Base-by-base conservation (phyloP, 768 basidiomycete genomes). In the Antrodiella citrinella region DNA sequence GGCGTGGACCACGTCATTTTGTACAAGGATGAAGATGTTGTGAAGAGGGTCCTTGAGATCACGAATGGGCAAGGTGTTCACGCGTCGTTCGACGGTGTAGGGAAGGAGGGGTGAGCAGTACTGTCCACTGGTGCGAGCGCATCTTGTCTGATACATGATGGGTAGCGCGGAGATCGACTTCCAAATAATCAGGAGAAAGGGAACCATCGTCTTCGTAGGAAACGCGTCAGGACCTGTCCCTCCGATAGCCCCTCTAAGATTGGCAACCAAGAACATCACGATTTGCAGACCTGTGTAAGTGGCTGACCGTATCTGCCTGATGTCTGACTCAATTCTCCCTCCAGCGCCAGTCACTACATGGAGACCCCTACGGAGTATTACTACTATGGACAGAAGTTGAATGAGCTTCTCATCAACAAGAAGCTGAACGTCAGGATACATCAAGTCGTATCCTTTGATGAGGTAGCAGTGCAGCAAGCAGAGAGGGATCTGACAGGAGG, bases 71-170 rank as follows among this genome's bases (percentile, higher is more conserved):
- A 80, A 56, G 88, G 90, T 18, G 87, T 92, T 1, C 78, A 94
- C 53, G 92, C 80, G 5, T 77, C 91, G 13, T 94, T 86, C 60
- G 94, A 98, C 58, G 93, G 94, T 21, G 91, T 98, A 25, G 94
- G 94, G 1, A 93, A 90, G 71, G 91, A 91, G 64, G 95, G 92
- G 77, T 93, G 66, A 50, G 86, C 72, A 7, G 23, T 24, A 44
- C 25, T 42, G 11, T 20, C 15, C 11, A 18, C 18, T 12, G 13
- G 13, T 21, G 35, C 21, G n/a, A 15, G 46, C 26, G 15, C 23
- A 19, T 3, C 15, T 4, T 44, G 43, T 10, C 26, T 24, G 21
- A 12, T n/a, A 24, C 5, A 3, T 49, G 13, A 18, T 35, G 3
- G 26, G 25, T 56, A 88, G 86, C 4, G 87, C 86, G 62, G 86